phyloP scores from a whole-genome alignment of 176 grass and related monocot species.

The Ampelocalamus luodianensis region DNA sequence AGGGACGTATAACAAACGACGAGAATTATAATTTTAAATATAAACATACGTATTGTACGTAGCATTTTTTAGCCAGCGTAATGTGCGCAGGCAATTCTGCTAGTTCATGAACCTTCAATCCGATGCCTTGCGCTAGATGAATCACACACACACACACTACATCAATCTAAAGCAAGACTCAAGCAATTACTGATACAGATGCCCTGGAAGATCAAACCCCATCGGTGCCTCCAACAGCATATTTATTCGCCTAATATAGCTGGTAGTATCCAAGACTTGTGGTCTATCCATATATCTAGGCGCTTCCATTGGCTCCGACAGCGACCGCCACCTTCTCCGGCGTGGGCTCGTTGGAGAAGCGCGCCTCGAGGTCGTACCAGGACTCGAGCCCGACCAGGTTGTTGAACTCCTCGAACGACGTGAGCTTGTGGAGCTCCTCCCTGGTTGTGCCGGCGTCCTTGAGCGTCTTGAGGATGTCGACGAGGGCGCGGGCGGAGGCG shows the following conservation, averaged over 20 bases:
- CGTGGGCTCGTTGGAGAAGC: conserved; percentile 17
- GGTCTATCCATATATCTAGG: not conserved
- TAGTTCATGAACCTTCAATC: not conserved
- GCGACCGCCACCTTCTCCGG: not conserved
- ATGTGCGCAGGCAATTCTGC: not conserved
- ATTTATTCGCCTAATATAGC: not conserved
- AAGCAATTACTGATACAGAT: not conserved
- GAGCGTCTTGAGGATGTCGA: conserved; percentile 52
- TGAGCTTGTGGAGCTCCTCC: conserved; percentile 47
- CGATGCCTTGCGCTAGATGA: not conserved
- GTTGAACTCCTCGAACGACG: conserved; percentile 60
- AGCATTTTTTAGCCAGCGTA: not conserved
- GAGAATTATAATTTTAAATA: not conserved
- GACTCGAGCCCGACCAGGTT: conserved; percentile 46
- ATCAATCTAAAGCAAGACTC: not conserved
- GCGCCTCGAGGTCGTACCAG: conserved; percentile 42
- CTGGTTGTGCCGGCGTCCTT: conserved; percentile 43
- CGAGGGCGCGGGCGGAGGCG: conserved; percentile 42
- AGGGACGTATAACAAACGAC: too few relatives aligned
- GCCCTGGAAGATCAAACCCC: not conserved
- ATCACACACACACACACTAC: not conserved
- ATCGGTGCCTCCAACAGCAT: not conserved
- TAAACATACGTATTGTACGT: not conserved
- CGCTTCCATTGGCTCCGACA: not conserved
- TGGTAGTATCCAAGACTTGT: not conserved